Evolutionary conservation across 805 yeast genomes (phyloP).

Genomic region (Saccharomyces jurei): DNA sequence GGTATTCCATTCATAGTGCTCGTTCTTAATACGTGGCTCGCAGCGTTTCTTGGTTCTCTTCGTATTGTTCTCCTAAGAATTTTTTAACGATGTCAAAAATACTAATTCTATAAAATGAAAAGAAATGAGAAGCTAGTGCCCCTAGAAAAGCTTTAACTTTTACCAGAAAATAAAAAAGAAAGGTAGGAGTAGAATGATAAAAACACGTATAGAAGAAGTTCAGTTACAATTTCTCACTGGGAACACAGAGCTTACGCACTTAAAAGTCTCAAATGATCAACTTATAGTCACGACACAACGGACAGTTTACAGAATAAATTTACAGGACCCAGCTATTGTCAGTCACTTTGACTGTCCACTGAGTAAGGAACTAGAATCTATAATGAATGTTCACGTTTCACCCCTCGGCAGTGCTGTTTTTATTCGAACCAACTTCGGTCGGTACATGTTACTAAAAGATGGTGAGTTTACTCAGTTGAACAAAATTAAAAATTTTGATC

Average conservation of each 20-base stretch:
- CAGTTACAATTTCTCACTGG: neutral
- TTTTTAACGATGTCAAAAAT: neutral
- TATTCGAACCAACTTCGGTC: neutral
- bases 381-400: neutral
- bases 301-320: neutral
- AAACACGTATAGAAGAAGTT: neutral
- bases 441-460: neutral
- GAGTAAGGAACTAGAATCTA: neutral
- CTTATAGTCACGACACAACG: neutral
- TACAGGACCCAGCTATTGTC: neutral
- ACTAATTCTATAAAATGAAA: neutral
- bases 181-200: neutral
- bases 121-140: neutral
- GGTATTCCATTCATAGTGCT: slow-evolving; percentile 41
- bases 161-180: neutral
- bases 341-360: neutral
- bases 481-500: neutral
- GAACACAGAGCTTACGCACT: neutral
- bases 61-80: neutral
- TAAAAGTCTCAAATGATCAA: neutral
- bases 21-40: neutral
- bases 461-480: neutral
- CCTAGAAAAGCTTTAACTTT: neutral
- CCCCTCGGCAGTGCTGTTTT: neutral
- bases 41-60: neutral